Evolutionary conservation across 1,284 basidiomycete genomes (phyloP).

Genomic region (Pseudozyma tsukubaensis): DNA sequence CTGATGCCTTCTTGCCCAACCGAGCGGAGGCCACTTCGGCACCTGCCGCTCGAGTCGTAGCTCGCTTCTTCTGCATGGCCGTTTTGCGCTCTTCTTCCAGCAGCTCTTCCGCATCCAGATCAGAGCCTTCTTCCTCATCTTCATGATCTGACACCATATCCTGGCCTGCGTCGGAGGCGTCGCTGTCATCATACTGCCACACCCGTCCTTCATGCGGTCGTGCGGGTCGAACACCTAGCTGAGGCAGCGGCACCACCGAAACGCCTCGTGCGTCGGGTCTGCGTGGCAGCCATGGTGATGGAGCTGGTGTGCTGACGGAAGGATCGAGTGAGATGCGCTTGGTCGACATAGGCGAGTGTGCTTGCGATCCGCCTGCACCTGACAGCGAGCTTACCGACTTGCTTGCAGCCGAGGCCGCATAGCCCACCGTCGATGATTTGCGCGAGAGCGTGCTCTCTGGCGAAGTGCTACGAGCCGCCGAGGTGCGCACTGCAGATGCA

Average conservation of each 20-base stretch:
- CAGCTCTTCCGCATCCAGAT: slow-evolving; percentile 58
- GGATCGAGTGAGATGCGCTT: slow-evolving; percentile 50
- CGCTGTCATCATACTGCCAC: slow-evolving; percentile 57
- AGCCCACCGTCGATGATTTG: slow-evolving; percentile 36
- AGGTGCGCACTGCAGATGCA: too few species aligned
- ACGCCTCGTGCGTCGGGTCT: slow-evolving; percentile 64
- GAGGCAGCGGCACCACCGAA: slow-evolving; percentile 61
- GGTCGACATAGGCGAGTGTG: slow-evolving; percentile 23
- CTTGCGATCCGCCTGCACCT: slow-evolving; percentile 11
- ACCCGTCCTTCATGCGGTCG: slow-evolving; percentile 63
- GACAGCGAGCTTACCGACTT: slow-evolving; percentile 41
- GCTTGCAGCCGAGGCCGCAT: slow-evolving; percentile 29
- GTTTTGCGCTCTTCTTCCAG: slow-evolving; percentile 59
- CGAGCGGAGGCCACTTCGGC: slow-evolving; percentile 63
- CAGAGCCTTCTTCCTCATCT: slow-evolving; percentile 56
- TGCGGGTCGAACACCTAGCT: slow-evolving; percentile 63
- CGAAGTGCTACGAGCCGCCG: slow-evolving; percentile 21
- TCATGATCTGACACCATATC: slow-evolving; percentile 33
- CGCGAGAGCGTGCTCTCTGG: slow-evolving; percentile 35
- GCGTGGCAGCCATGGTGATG: slow-evolving; percentile 58
- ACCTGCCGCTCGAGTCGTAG: slow-evolving; percentile 64
- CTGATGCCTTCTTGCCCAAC: slow-evolving; percentile 33
- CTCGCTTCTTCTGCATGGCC: slow-evolving; percentile 62
- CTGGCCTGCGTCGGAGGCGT: slow-evolving; percentile 28
- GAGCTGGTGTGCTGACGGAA: slow-evolving; percentile 58